phyloP scores from a whole-genome alignment of 148 eudicot genomes.

The Chenopodium formosanum region DNA sequence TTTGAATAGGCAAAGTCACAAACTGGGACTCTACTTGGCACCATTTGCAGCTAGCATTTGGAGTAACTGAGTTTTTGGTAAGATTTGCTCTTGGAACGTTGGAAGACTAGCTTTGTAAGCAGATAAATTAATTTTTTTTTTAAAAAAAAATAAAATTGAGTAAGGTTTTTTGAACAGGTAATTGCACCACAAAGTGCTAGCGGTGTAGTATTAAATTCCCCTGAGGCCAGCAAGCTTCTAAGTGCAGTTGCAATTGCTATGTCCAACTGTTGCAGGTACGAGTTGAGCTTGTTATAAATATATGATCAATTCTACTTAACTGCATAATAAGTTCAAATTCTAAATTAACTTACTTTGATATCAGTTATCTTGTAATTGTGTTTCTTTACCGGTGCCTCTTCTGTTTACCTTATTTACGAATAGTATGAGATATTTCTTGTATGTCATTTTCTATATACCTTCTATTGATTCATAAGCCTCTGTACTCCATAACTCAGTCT shows the following conservation, averaged over 20 bases:
- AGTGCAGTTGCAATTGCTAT: conserved; percentile 97
- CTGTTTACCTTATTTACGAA: background rate
- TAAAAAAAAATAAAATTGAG: background rate
- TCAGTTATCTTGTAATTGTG: background rate
- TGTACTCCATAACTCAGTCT: conserved; percentile 42
- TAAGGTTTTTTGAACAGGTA: conserved; percentile 42
- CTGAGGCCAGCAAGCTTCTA: conserved; percentile 97
- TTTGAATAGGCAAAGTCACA: conserved; percentile 45
- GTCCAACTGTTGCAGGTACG: conserved; percentile 84
- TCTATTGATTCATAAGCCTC: conserved; percentile 13
- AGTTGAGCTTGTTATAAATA: background rate
- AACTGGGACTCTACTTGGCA: conserved; percentile 69
- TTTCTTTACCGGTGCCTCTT: background rate
- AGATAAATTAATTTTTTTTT: background rate
- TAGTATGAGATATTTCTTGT: background rate
- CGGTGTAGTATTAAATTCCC: conserved; percentile 86
- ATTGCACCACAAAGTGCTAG: conserved; percentile 96
- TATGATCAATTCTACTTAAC: background rate
- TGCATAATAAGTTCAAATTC: background rate
- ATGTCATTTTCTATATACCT: background rate
- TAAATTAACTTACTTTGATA: background rate
- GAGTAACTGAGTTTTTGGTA: conserved; percentile 90
- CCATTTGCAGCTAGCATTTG: conserved; percentile 84
- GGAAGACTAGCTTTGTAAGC: conserved; percentile 3
- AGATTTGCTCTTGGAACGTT: background rate